Evolutionary conservation across 2,329 filamentous ascomycete species (phyloP), one percentile per base, ranked within the genome.

Genomic region (Aspergillus pseudoterreus): DNA sequence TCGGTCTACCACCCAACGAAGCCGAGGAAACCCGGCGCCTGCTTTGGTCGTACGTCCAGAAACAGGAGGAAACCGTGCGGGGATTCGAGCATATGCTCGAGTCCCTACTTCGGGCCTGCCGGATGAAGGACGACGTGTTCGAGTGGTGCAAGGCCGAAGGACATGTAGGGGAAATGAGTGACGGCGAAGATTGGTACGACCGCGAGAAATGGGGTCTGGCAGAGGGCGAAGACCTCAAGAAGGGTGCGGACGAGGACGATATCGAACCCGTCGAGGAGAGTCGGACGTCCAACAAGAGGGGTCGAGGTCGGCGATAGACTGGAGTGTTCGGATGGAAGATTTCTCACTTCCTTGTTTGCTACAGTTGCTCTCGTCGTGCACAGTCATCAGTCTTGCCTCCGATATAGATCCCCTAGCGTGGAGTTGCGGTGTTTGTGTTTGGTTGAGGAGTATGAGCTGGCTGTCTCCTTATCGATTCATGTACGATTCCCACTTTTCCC

Each of bases 111-210:
- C 75, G 78, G 51, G 80, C 82, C n/a, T 78, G 82, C 55, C 76
- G 81, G 42, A 78, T 84, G 77, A 74, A 83, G 51, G 75, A 79
- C 39, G 75, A 80, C 33, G 81, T 86, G 1, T 78, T 78, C 59
- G 77, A 81, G 54, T 83, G 79, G 76, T 79, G 78, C 61, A 84
- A 82, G 62, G 81, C 83, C 0, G 83, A 85, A 61, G 83, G 74
- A 5, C 83, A 86, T 64, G 69, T 84, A 14, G 82, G 82, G 4
- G 83, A 86, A 63, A 80, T 85, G 81, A 84, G 81, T 48, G 83
- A 86, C 60, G 83, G 83, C 2, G 83, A 86, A 68, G 83, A 86
- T 60, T 86, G 83, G 83, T 83, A 84, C 57, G 83, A 86, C 60
- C 72, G 75, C 17, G 79, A 82, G 50, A 79, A 82, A 59, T 85